Evolutionary conservation across 768 basidiomycete genomes (phyloP).

Genomic region (Hericium erinaceus): DNA sequence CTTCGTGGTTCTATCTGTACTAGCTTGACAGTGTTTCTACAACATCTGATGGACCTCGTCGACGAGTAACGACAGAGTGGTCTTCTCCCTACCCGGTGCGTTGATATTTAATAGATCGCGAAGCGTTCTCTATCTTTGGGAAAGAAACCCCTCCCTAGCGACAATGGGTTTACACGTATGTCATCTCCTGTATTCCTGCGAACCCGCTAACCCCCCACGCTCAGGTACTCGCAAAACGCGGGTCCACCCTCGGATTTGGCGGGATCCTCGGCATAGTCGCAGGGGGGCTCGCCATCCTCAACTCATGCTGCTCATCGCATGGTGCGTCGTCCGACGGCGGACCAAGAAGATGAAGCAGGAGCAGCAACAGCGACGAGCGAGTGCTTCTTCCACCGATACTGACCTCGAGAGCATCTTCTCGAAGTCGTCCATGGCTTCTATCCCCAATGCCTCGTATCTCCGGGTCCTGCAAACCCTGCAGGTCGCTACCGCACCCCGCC

Average conservation of each 20-base stretch:
- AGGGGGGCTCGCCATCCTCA: constrained; percentile 7
- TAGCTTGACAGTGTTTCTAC: no score
- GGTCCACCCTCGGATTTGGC: not conserved
- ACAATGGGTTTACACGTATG: not conserved
- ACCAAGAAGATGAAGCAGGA: constrained; percentile 7
- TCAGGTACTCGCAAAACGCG: constrained; percentile 6
- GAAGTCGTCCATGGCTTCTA: not conserved
- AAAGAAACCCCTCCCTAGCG: not conserved
- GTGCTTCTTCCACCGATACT: constrained; percentile 3
- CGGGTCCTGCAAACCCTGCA: not conserved
- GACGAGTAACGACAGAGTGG: no score
- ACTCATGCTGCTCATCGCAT: constrained; percentile 8
- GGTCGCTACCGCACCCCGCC: not conserved
- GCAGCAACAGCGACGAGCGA: constrained; percentile 4
- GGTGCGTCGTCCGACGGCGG: not conserved
- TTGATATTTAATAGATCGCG: no score
- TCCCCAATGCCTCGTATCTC: not conserved
- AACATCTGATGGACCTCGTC: no score
- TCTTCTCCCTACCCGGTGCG: no score
- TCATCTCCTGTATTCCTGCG: not conserved
- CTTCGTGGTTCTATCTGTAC: no score
- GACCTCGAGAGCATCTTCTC: not conserved
- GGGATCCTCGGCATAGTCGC: constrained; percentile 7
- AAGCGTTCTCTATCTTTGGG: not conserved
- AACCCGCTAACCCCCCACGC: not conserved